Evolutionary conservation across 192 early-diverging fungal genomes (phyloP).

Genomic region (Podila minutissima): DNA sequence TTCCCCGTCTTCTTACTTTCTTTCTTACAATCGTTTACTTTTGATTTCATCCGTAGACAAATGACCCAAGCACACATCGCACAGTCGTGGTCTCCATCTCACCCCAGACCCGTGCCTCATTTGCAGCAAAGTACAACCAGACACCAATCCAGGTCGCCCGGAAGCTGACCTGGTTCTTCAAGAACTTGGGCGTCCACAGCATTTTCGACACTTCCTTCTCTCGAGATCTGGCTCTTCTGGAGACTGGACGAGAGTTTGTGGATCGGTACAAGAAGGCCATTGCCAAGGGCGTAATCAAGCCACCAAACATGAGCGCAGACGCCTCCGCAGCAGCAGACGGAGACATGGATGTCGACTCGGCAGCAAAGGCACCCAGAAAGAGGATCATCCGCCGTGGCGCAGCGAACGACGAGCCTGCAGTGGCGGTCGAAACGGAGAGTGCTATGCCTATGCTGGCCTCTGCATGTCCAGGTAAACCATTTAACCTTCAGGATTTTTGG

Average conservation of each 20-base stretch:
- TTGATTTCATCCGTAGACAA: constrained; percentile 23
- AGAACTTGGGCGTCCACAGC: constrained; percentile 81
- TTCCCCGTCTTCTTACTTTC: background rate
- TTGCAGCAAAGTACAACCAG: constrained; percentile 87
- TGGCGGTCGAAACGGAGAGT: constrained; percentile 32
- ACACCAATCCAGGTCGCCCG: constrained; percentile 73
- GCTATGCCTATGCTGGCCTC: constrained; percentile 34
- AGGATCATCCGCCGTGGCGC: constrained; percentile 49
- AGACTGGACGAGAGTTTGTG: constrained; percentile 91
- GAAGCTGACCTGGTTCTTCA: constrained; percentile 80
- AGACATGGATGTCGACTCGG: constrained; percentile 34
- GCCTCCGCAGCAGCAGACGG: background rate
- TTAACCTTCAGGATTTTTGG: no score
- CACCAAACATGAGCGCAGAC: constrained; percentile 12
- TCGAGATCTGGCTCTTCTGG: constrained; percentile 86
- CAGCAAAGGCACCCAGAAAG: constrained; percentile 43
- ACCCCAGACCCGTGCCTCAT: constrained; percentile 89
- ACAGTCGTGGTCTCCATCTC: constrained; percentile 89
- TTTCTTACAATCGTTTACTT: background rate
- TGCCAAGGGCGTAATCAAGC: constrained; percentile 40
- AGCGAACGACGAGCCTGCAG: constrained; percentile 24
- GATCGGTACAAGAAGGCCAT: constrained; percentile 67
- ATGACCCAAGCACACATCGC: constrained; percentile 50
- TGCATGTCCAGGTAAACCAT: constrained; percentile 34
- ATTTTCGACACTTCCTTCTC: constrained; percentile 93